These are phyloP conservation scores for Didymella segeticola DNA, from an alignment of 2,329 filamentous ascomycete species.

Conservation along the genomic window DNA sequence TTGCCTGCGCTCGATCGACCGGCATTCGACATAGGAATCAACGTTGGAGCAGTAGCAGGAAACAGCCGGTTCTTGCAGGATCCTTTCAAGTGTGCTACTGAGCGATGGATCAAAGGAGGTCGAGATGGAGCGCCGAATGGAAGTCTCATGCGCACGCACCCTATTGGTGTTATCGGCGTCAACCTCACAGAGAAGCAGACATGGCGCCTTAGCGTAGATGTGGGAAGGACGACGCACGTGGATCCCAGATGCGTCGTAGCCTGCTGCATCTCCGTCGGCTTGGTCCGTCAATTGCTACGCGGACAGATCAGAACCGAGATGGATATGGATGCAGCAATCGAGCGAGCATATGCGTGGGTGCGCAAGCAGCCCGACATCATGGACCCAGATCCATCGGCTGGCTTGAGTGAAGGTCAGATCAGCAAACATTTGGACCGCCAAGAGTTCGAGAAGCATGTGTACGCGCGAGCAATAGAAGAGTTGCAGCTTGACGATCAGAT, in stretches of 20 bases:
- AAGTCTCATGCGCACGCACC: constrained; percentile 61
- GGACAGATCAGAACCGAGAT: constrained; percentile 53
- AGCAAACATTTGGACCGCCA: constrained; percentile 45
- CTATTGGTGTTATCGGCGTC: constrained; percentile 58
- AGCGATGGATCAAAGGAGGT: constrained; percentile 52
- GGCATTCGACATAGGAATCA: constrained; percentile 57
- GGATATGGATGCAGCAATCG: constrained; percentile 53
- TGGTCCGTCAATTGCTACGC: constrained; percentile 56
- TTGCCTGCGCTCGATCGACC: constrained; percentile 56
- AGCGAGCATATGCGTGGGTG: constrained; percentile 53
- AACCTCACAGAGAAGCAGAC: constrained; percentile 51
- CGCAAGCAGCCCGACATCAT: constrained; percentile 29
- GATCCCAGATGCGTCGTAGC: constrained; percentile 61
- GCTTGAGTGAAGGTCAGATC: constrained; percentile 29
- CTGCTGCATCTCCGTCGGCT: constrained; percentile 56
- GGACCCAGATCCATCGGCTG: constrained; percentile 34
- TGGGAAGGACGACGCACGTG: constrained; percentile 57
- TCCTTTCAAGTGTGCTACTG: constrained; percentile 51
- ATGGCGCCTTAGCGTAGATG: constrained; percentile 52
- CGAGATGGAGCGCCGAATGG: constrained; percentile 59
- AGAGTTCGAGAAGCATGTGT: constrained; percentile 54
- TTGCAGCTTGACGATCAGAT: constrained; percentile 55
- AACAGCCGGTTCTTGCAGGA: constrained; percentile 50
- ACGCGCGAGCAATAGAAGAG: constrained; percentile 47
- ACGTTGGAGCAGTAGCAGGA: constrained; percentile 56